Percentiles rank a stretch among this genome's conserved stretches.
Conservation (phyloP, 176 grass and related monocot species). For the Avena atlantica region DNA sequence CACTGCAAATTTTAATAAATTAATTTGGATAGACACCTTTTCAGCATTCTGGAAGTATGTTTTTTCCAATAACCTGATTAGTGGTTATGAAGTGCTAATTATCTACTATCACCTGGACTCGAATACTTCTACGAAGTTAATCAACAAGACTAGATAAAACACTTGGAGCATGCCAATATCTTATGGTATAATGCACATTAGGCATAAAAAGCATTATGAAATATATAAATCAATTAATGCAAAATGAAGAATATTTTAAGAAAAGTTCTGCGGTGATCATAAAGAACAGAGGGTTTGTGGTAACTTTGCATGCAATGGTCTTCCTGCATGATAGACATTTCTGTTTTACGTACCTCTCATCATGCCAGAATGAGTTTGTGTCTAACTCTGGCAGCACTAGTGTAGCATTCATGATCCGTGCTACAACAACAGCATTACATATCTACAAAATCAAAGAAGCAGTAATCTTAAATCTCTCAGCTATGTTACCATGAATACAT, state of each 20-base stretch:
- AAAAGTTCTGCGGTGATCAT: background rate
- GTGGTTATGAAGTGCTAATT: background rate
- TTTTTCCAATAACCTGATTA: background rate
- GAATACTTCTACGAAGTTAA: constrained; percentile 23
- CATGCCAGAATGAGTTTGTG: constrained; percentile 96
- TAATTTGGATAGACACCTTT: background rate
- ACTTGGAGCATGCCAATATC: constrained; percentile 19
- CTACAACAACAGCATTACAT: constrained; percentile 99
- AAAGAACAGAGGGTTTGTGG: constrained; percentile 6
- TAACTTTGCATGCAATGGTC: constrained; percentile 7
- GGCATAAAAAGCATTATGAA: background rate
- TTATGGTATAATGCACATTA: background rate
- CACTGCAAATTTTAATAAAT: constrained; percentile 4
- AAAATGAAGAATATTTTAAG: background rate
- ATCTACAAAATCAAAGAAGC: constrained; percentile 65
- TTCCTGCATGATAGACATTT: background rate
- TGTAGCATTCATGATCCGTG: constrained; percentile 97
- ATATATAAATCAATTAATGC: background rate
- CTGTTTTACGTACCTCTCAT: constrained; percentile 68
- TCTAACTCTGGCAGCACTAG: constrained; percentile 94
- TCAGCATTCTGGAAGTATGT: background rate
- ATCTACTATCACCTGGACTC: background rate
- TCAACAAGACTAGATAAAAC: background rate
- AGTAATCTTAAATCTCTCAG: constrained; percentile 31
- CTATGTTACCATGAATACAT: constrained; percentile 40